Base-by-base conservation (phyloP, 257 asterid species). In the Gentiana straminea region DNA sequence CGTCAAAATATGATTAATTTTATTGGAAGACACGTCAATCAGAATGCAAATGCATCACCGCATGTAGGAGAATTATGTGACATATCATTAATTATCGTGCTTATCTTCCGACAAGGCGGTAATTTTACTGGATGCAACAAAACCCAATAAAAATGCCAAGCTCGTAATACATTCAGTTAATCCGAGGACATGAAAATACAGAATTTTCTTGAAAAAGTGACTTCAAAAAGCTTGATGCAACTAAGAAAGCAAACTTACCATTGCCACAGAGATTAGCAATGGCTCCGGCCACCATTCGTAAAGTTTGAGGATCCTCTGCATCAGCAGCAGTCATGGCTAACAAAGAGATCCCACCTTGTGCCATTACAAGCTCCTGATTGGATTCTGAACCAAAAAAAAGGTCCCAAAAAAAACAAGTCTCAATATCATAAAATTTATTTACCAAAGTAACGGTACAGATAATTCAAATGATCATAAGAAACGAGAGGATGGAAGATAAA, bases 261-360 rank as follows among this genome's bases (percentile, higher is more conserved):
- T 92, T 92, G 70, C 99, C 99, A 68, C 99, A 92, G 32, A 92
- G 79, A 77, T 92, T 92, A 35, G 99, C 99, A 60, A 89, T 79
- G 58, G 99, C 99, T 75, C 99, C 99, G 53, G 99, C 99, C 57
- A 92, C 99, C 99, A 92, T 92, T 52, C 99, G 80, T 43, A 92
- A 77, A 68, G 99, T 92, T 71, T 92, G 99, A 36, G 99, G 95
- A 79, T 92, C 99, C 73, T 84, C 95, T 3, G 97, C 99, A 71
- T 92, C 97, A 63, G 88, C 64, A 46, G 97, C 94, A 37, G 97
- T 92, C 73, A 75, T 69, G 51, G 99, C 94, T 69, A 92, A 74
- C 51, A 92, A 78, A 66, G 73, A 50, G 62, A 92, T 81, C 48
- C 99, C 97, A 35, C 97, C 94, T 82, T 92, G 97, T 54, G 87